Base-by-base conservation (phyloP, 345 rosid genomes). In the Brassica juncea region DNA sequence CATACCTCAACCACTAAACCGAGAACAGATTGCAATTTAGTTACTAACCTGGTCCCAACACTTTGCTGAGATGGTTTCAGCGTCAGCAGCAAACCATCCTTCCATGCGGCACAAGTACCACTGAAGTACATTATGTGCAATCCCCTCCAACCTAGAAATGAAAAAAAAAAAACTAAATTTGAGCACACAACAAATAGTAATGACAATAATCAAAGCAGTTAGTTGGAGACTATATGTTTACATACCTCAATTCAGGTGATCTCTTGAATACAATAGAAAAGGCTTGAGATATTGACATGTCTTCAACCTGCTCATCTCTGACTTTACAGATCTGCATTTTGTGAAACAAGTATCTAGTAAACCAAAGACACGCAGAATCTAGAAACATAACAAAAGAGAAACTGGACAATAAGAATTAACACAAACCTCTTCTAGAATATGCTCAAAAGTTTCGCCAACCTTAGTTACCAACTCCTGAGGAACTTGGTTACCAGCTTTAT, bases 81-180 rank as follows among this genome's bases (percentile, higher is more conserved):
- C 91, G 85, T 95, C 99, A 58, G 99, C 93, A 82, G 98, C 99
- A 85, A 95, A 95, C 98, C 99, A 93, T 35, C 98, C 98, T 86
- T 95, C 98, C 98, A 95, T 95, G 76, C 97, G 91, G 82, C 99
- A 91, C 67, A 93, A 83, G 82, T 95, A 95, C 99, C 98, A 95
- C 68, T 95, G 98, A 49, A 95, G 94, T 62, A 94, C 98, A 85
- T 89, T 91, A 68, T 88, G 84, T 14, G 88, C 77, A 74, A 91
- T 86, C 52, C 97, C 98, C 62, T 93, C 93, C 83, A 91, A 74
- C 84, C 98, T 93, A 84, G 8, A 82, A 25, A 0, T 19, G 0
- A 19, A 52, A 54, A 2, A 2, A 11, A 59, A 14, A 64, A 74
- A 15, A 2, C 21, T 12, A 47, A 23, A 15, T 12, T n/a, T 73